These are phyloP conservation scores for Fusarium odoratissimum DNA, from an alignment of 2,329 filamentous ascomycete genomes.

Conservation along the genomic window DNA sequence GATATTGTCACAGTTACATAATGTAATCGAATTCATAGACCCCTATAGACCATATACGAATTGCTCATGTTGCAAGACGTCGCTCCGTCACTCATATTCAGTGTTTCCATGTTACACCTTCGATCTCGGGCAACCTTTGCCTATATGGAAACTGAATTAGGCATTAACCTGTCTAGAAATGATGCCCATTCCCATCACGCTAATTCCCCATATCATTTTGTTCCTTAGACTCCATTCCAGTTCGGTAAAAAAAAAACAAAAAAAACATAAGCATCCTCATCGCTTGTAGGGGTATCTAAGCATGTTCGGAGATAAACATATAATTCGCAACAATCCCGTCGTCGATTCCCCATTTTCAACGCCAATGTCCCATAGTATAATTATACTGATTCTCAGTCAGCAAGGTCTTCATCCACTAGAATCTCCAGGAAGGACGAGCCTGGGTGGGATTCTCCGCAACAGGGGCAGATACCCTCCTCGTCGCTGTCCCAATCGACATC, in stretches of 20 bases:
- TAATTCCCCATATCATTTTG: conserved; percentile 16
- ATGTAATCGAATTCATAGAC: conserved; percentile 8
- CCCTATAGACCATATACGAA: conserved; percentile 7
- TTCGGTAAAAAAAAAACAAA: conserved; percentile 21
- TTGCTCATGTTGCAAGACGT: neutral
- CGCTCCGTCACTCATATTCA: neutral
- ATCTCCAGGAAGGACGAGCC: conserved; percentile 51
- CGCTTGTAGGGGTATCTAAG: conserved; percentile 45
- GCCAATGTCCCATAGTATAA: conserved; percentile 22
- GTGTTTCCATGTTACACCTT: neutral
- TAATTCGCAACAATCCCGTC: conserved; percentile 24
- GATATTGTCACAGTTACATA: neutral
- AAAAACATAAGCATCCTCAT: conserved; percentile 15
- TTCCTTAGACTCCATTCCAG: conserved; percentile 20
- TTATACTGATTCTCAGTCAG: conserved; percentile 42
- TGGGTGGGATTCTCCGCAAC: conserved; percentile 55
- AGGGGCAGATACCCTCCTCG: conserved; percentile 54
- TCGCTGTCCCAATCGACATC: conserved; percentile 49
- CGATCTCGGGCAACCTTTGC: neutral
- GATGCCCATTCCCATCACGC: neutral
- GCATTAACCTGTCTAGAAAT: conserved; percentile 16
- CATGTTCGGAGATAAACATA: conserved; percentile 39
- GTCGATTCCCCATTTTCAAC: conserved; percentile 18
- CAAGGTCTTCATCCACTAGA: conserved; percentile 45
- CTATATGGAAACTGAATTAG: neutral